Evolutionary conservation across 2,329 filamentous ascomycete species (phyloP).

Genomic region (Xylaria sp.): DNA sequence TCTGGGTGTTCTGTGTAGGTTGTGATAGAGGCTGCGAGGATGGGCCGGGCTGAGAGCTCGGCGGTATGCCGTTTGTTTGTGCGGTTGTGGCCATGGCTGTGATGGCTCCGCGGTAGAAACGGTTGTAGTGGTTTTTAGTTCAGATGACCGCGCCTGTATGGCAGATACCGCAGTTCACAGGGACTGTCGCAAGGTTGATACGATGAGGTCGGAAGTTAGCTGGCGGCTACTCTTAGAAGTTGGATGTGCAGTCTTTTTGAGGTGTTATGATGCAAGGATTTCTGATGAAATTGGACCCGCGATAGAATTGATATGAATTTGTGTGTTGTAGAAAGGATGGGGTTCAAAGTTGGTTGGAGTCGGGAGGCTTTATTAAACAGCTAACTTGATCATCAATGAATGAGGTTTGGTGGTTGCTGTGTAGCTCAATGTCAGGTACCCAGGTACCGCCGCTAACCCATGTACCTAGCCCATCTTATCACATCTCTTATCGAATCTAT

Average conservation of each 20-base stretch:
- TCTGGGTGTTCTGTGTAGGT: slow-evolving; percentile 28
- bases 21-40: slow-evolving; percentile 24
- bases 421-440: too few species aligned
- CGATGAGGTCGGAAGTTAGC: not conserved
- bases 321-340: slow-evolving; percentile 2
- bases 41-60: slow-evolving; percentile 24
- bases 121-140: not conserved
- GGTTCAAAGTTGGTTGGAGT: not conserved
- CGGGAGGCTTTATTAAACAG: not conserved
- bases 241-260: not conserved
- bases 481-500: slow-evolving; percentile 11
- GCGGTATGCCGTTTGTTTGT: slow-evolving; percentile 33
- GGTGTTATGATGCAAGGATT: not conserved
- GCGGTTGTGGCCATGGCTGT: slow-evolving; percentile 29
- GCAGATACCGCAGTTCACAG: not conserved
- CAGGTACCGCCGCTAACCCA: not conserved
- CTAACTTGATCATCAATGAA: not conserved
- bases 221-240: not conserved
- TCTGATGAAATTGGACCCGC: not conserved
- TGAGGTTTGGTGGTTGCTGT: not conserved
- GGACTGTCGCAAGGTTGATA: not conserved
- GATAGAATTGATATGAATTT: not conserved
- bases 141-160: not conserved
- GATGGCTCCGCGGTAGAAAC: not conserved
- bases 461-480: not conserved